These are phyloP conservation scores for Hemerocallis citrina DNA, from an alignment of 106 monocot genomes.

Conservation along the genomic window DNA sequence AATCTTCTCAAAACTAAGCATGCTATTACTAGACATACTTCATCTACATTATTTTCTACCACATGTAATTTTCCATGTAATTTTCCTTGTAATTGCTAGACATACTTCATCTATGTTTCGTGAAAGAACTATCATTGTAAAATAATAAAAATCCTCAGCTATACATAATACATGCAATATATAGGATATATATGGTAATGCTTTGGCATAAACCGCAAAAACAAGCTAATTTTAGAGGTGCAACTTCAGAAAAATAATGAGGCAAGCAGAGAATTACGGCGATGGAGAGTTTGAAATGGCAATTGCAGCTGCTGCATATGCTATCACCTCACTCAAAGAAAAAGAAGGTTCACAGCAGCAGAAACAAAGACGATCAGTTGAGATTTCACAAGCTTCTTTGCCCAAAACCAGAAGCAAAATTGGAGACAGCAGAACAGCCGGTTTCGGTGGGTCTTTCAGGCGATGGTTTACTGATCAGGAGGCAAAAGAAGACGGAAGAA, in stretches of 20 bases:
- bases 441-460: constrained; percentile 15
- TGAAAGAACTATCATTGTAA: no score
- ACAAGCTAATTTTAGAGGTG: neutral
- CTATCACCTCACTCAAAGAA: constrained; percentile 10
- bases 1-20: no score
- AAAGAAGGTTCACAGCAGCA: neutral
- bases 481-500: constrained; percentile 9
- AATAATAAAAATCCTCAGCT: no score
- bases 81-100: no score
- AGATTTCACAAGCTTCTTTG: neutral
- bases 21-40: no score
- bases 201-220: no score
- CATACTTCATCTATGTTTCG: no score
- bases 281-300: constrained; percentile 21
- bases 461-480: constrained; percentile 10
- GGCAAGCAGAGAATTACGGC: constrained; percentile 2
- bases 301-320: constrained; percentile 22
- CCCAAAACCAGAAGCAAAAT: constrained; percentile 14
- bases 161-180: no score
- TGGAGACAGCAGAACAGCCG: constrained; percentile 9
- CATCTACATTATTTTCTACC: no score
- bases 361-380: constrained; percentile 6
- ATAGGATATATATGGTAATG: no score
- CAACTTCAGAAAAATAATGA: constrained; percentile 5
- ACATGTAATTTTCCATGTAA: no score